phyloP scores from a whole-genome alignment of 2,329 filamentous ascomycete genomes.

The Teratosphaeria pseudoeucalypti region DNA sequence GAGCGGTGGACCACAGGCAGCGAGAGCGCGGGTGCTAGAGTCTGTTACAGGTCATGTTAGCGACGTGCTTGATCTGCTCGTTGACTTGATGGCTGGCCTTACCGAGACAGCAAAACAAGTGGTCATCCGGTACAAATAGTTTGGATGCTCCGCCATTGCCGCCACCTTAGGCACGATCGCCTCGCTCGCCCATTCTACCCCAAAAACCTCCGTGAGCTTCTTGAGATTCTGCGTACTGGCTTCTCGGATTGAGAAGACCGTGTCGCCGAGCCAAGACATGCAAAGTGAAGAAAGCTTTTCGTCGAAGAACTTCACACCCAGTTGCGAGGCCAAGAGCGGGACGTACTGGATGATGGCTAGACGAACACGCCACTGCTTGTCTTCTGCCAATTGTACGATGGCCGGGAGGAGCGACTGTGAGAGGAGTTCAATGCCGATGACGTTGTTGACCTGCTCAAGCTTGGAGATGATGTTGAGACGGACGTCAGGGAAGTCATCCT shows the following conservation, averaged over 20 bases:
- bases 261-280: constrained; percentile 98
- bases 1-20: constrained; percentile 86
- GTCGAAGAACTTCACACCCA: constrained; percentile 96
- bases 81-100: constrained; percentile 31
- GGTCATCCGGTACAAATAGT: constrained; percentile 99
- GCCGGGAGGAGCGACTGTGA: constrained; percentile 94
- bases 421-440: constrained; percentile 94
- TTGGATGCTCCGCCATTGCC: constrained; percentile 94
- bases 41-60: constrained; percentile 44
- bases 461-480: constrained; percentile 99
- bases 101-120: constrained; percentile 99
- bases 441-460: constrained; percentile 94
- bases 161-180: constrained; percentile 98
- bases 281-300: constrained; percentile 91
- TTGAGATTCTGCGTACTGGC: constrained; percentile 95
- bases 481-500: constrained; percentile 97
- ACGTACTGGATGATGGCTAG: constrained; percentile 99
- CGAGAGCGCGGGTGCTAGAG: constrained; percentile 82
- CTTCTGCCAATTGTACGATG: constrained; percentile 93
- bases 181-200: constrained; percentile 92
- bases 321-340: constrained; percentile 84
- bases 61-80: neutral
- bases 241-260: constrained; percentile 96
- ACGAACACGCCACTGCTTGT: constrained; percentile 98
- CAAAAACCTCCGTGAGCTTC: constrained; percentile 97